Percentiles rank a stretch among this genome's conserved stretches.
phyloP scores from a whole-genome alignment of 73 alveolate genomes.

The Loxodes magnus region DNA sequence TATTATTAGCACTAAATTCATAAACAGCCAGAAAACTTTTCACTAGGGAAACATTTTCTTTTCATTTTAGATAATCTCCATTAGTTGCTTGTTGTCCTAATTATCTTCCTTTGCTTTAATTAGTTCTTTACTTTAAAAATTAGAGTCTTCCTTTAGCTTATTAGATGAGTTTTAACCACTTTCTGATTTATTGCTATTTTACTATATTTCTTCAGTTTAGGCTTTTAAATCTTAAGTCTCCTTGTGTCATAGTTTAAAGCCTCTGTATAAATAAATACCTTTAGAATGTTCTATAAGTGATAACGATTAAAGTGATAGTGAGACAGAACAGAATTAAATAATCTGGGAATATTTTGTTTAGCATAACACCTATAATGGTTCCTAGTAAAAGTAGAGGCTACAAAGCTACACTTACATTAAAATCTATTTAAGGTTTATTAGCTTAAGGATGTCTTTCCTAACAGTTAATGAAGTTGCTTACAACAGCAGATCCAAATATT shows the following conservation, averaged over 20 bases:
- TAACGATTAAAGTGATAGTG: too few species aligned
- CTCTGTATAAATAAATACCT: too few species aligned
- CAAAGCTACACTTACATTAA: slow-evolving; percentile 12
- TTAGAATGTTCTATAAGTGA: too few species aligned
- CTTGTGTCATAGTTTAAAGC: too few species aligned
- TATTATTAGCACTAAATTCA: background rate
- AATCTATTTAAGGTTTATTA: slow-evolving; percentile 7
- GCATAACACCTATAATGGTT: slow-evolving; percentile 13
- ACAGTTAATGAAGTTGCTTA: background rate
- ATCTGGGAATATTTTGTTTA: slow-evolving; percentile 10
- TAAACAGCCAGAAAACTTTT: background rate
- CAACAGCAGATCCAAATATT: slow-evolving; percentile 18
- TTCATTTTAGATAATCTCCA: background rate
- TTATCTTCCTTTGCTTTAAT: background rate
- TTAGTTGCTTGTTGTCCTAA: background rate
- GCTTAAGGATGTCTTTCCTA: slow-evolving; percentile 2
- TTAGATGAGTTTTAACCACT: too few species aligned
- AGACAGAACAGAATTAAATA: background rate
- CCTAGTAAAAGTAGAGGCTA: slow-evolving; percentile 6
- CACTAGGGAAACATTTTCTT: background rate
- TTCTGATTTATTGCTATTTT: too few species aligned
- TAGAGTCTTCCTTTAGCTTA: slow-evolving; percentile 6
- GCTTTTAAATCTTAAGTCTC: too few species aligned
- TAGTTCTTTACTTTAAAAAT: background rate
- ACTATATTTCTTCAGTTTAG: too few species aligned